phyloP scores from a whole-genome alignment of 2,329 filamentous ascomycete species.

The Arthroderma sp. region DNA sequence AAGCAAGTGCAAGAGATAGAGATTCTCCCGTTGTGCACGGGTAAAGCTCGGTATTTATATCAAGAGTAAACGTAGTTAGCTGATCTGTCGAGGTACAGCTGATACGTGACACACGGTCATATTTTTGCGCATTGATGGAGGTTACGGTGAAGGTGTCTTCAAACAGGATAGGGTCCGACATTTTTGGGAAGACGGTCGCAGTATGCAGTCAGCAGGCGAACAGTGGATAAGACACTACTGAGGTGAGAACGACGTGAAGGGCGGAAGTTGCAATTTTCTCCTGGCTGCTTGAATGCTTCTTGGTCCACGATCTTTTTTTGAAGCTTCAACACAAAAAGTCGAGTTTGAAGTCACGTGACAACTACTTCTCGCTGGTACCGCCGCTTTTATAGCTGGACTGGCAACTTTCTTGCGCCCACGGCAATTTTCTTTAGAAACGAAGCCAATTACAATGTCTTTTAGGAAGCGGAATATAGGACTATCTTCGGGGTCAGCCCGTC shows the following conservation, averaged over 20 bases:
- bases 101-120: conserved; percentile 87
- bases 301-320: too few relatives aligned
- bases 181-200: conserved; percentile 25
- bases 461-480: conserved; percentile 53
- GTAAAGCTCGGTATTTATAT: conserved; percentile 90
- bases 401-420: too few relatives aligned
- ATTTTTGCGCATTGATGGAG: conserved; percentile 68
- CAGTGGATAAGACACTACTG: too few relatives aligned
- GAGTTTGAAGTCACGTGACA: too few relatives aligned
- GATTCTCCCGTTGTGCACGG: conserved; percentile 61
- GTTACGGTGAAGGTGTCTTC: conserved; percentile 83
- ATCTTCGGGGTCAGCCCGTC: conserved; percentile 27
- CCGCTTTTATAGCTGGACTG: too few relatives aligned
- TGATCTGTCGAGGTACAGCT: conserved; percentile 62
- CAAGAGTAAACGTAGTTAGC: conserved; percentile 65
- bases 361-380: too few relatives aligned
- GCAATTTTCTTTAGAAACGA: neutral
- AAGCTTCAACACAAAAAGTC: too few relatives aligned
- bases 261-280: too few relatives aligned
- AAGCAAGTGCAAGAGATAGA: conserved; percentile 69
- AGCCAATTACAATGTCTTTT: conserved; percentile 45
- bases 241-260: too few relatives aligned
- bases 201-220: too few relatives aligned
- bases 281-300: too few relatives aligned
- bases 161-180: conserved; percentile 83